These are phyloP conservation scores for Scedosporium minutisporum DNA, from an alignment of 2,329 filamentous ascomycete species.

Conservation along the genomic window DNA sequence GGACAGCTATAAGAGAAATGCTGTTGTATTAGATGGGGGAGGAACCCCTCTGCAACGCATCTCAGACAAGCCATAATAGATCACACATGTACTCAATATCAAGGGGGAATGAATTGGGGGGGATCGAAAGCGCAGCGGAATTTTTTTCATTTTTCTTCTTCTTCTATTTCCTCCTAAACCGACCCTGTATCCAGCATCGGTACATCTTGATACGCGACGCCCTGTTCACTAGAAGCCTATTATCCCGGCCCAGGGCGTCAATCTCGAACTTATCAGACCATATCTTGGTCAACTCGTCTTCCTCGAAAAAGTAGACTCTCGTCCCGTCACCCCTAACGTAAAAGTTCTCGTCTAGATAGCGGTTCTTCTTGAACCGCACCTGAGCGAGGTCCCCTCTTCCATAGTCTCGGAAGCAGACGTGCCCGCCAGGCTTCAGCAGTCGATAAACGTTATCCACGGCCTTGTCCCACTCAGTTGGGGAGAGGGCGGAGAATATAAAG, in stretches of 20 bases:
- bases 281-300: constrained; percentile 68
- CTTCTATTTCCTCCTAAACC: constrained; percentile 58
- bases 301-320: constrained; percentile 93
- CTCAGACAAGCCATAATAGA: not conserved
- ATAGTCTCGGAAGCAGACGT: constrained; percentile 93
- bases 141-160: constrained; percentile 7
- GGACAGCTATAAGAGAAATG: constrained; percentile 28
- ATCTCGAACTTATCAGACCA: constrained; percentile 66
- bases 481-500: constrained; percentile 92
- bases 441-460: constrained; percentile 73
- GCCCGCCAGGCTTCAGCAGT: constrained; percentile 83
- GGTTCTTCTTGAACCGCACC: constrained; percentile 91
- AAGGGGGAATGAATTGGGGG: not conserved
- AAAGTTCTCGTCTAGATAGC: constrained; percentile 93
- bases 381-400: constrained; percentile 91
- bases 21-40: constrained; percentile 19
- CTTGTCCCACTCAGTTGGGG: constrained; percentile 72
- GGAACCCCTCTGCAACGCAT: not conserved
- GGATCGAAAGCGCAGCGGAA: not conserved
- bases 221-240: constrained; percentile 84
- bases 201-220: constrained; percentile 95
- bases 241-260: constrained; percentile 71
- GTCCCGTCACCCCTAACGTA: constrained; percentile 94
- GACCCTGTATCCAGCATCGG: constrained; percentile 86
- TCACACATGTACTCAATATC: too few relatives aligned